phyloP scores from a whole-genome alignment of 495 filamentous ascomycete genomes.

The Parathielavia appendiculata region DNA sequence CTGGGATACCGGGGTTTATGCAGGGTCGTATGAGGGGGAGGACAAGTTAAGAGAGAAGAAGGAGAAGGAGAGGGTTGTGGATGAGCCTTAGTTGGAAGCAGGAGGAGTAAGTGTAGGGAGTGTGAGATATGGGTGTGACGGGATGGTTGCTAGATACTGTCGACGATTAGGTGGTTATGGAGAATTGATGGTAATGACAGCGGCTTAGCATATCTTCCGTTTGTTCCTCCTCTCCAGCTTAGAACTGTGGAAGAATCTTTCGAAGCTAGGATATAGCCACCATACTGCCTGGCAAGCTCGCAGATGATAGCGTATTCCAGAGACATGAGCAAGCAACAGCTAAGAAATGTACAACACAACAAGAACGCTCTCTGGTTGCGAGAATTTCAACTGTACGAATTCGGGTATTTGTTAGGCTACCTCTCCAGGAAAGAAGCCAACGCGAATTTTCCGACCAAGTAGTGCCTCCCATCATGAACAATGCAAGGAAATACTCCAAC shows the following conservation, averaged over 20 bases:
- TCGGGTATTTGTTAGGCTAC: slow-evolving; percentile 13
- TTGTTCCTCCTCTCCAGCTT: no score
- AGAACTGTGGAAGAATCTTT: no score
- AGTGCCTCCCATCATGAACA: background rate
- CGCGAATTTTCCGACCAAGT: slow-evolving; percentile 2
- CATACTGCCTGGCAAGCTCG: no score
- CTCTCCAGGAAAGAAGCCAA: slow-evolving; percentile 13
- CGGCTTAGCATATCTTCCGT: no score
- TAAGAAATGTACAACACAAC: no score
- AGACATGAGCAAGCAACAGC: no score
- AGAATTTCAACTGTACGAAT: background rate
- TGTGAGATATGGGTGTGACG: background rate
- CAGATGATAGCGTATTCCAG: no score
- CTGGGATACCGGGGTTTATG: slow-evolving; percentile 51
- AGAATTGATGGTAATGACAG: no score
- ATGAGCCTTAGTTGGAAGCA: background rate
- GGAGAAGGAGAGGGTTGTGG: background rate
- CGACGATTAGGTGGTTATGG: no score
- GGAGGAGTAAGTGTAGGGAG: background rate
- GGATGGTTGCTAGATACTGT: background rate
- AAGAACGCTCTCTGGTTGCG: background rate
- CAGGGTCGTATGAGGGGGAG: background rate
- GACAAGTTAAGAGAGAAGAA: background rate
- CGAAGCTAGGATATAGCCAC: no score
- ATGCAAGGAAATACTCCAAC: background rate